Evolutionary conservation across 768 basidiomycete species (phyloP), one percentile per base, ranked within the genome.

Genomic region (Cystofilobasidium bisporidii): DNA sequence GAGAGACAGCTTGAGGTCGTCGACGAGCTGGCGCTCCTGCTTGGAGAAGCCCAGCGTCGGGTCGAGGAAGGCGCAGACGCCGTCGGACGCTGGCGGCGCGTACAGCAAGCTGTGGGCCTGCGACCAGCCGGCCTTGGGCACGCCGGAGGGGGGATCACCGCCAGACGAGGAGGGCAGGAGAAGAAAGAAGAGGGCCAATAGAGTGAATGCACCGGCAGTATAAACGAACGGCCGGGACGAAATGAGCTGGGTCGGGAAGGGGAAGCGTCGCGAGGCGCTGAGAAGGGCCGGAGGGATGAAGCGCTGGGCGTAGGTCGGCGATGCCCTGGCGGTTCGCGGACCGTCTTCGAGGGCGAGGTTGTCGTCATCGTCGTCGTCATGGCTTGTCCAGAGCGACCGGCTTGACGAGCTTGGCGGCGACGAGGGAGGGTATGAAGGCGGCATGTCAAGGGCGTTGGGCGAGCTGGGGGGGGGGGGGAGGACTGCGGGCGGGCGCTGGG

Each of bases 31-130:
- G 24, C 33, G 58, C 32, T 66, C 65, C 6, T 17, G 10, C 33
- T 20, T 12, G 22, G 58, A 53, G 58, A 66, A 48, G 45, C 65
- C 65, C 26, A 33, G 47, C 33, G 65, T 66, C 24, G 65, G 65
- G 10, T 58, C 57, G n/a, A 40, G 32, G 58, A 66, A 66, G n/a
- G 43, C 24, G 45, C 65, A 65, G 0, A 56, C 53, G 20, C 30
- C 56, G 22, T 18, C 56, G 36, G 40, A 20, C 0, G 9, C 22
- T 9, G 45, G 3, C 3, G 64, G 58, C 5, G 22, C 9, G 58
- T 66, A 66, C 24, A 66, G 65, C 6, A 66, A 18, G 14, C 14
- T 36, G 17, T 47, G 58, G 11, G 58, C 58, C 32, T 45, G 26
- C 32, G 56, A 47, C 40, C 55, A 30, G 30, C 43, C 22, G 3